phyloP scores from a whole-genome alignment of 1,139 yeast genomes.

The Zhuliangozyma parablackwelliae region DNA sequence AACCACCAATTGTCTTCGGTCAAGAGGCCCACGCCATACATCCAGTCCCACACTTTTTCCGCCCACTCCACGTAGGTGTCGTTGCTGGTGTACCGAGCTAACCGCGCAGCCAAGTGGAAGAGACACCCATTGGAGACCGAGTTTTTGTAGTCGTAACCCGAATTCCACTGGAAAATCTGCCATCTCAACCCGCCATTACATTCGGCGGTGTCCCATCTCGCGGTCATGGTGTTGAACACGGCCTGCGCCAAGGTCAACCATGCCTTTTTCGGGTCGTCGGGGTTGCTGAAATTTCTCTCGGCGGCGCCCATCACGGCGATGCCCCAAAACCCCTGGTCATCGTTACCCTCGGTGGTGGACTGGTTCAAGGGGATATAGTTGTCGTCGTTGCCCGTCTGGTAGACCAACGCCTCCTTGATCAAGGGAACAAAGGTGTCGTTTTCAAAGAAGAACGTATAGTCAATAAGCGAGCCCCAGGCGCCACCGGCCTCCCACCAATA shows the following conservation, averaged over 20 bases:
- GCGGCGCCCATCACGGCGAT: conserved; percentile 79
- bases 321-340: conserved; percentile 93
- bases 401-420: conserved; percentile 54
- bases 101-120: conserved; percentile 82
- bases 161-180: conserved; percentile 95
- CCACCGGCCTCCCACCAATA: conserved; percentile 98
- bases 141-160: conserved; percentile 90
- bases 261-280: conserved; percentile 32
- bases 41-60: conserved; percentile 79
- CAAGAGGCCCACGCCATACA: conserved; percentile 57
- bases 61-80: conserved; percentile 76
- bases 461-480: conserved; percentile 74
- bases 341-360: conserved; percentile 79
- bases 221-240: conserved; percentile 83
- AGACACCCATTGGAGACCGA: conserved; percentile 87
- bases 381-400: conserved; percentile 62
- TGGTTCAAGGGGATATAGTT: conserved; percentile 76
- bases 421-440: conserved; percentile 56
- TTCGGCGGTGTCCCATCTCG: conserved; percentile 71
- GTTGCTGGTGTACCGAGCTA: conserved; percentile 78
- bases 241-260: conserved; percentile 81
- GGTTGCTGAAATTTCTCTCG: conserved; percentile 71
- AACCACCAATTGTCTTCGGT: conserved; percentile 42
- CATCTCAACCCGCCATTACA: conserved; percentile 93
- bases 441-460: conserved; percentile 58